These are phyloP conservation scores for Aspergillus thermomutatus DNA, from an alignment of 2,329 filamentous ascomycete genomes.

Conservation along the genomic window DNA sequence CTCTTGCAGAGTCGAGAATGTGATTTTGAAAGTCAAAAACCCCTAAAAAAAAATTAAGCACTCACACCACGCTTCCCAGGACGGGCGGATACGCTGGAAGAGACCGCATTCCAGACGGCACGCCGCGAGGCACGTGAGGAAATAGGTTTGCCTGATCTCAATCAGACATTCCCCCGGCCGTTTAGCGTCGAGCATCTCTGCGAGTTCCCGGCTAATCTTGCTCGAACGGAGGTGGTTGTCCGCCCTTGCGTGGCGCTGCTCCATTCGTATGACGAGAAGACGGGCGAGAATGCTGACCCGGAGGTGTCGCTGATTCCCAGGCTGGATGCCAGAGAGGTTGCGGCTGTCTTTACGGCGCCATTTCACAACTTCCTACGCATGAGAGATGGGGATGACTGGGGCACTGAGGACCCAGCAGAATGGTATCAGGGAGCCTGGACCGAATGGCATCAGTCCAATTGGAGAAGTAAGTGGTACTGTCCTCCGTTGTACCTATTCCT, in stretches of 20 bases:
- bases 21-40: background rate
- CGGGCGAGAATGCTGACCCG: constrained; percentile 48
- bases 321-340: constrained; percentile 85
- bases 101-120: constrained; percentile 72
- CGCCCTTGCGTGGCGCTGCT: constrained; percentile 76
- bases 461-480: constrained; percentile 52
- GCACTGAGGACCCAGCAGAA: constrained; percentile 46
- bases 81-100: constrained; percentile 53
- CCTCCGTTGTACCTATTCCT: background rate
- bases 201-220: constrained; percentile 72
- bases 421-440: constrained; percentile 89
- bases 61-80: constrained; percentile 8
- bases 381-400: constrained; percentile 52
- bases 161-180: constrained; percentile 68
- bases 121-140: constrained; percentile 89
- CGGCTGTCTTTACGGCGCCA: constrained; percentile 86
- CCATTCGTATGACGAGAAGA: constrained; percentile 55
- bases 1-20: background rate
- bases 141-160: constrained; percentile 74
- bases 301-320: constrained; percentile 73
- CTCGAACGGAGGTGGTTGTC: constrained; percentile 70
- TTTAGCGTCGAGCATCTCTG: constrained; percentile 87
- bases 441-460: constrained; percentile 71
- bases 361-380: constrained; percentile 75
- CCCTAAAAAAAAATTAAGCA: background rate